These are phyloP conservation scores for Komagataella populi DNA, from an alignment of 805 yeast genomes.

Conservation along the genomic window DNA sequence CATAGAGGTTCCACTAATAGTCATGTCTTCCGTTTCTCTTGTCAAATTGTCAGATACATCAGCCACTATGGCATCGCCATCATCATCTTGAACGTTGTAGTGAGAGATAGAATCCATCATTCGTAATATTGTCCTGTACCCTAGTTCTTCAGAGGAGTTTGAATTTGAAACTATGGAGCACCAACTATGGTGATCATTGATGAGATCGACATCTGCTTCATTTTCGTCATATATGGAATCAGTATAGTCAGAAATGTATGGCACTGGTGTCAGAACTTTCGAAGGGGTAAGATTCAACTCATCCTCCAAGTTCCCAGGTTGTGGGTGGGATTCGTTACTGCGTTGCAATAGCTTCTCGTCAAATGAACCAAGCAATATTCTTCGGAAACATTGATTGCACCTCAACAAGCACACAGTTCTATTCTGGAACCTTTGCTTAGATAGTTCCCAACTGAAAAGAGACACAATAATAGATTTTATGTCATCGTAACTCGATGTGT, in stretches of 20 bases:
- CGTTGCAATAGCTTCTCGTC: neutral
- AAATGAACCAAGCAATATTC: constrained; percentile 13
- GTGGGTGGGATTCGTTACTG: neutral
- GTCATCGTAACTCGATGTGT: constrained; percentile 1
- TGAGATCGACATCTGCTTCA: constrained; percentile 12
- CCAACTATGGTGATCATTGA: constrained; percentile 24
- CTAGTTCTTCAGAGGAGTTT: constrained; percentile 5
- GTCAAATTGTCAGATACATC: constrained; percentile 3
- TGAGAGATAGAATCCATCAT: constrained; percentile 1
- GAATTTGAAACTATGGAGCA: constrained; percentile 13
- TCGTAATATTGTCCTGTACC: constrained; percentile 9
- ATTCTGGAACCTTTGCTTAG: constrained; percentile 12
- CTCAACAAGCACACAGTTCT: constrained; percentile 14
- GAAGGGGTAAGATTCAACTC: constrained; percentile 4
- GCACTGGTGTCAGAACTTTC: neutral
- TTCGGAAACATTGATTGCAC: constrained; percentile 21
- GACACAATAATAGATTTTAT: constrained; percentile 8
- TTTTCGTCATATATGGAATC: constrained; percentile 3
- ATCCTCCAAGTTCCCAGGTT: neutral
- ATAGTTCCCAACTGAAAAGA: constrained; percentile 23
- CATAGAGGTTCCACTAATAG: neutral
- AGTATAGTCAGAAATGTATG: neutral
- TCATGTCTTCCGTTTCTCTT: constrained; percentile 6
- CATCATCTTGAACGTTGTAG: constrained; percentile 1
- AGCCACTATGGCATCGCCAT: constrained; percentile 1